phyloP scores from a whole-genome alignment of 2,329 filamentous ascomycete genomes.

The Coniella vitis region DNA sequence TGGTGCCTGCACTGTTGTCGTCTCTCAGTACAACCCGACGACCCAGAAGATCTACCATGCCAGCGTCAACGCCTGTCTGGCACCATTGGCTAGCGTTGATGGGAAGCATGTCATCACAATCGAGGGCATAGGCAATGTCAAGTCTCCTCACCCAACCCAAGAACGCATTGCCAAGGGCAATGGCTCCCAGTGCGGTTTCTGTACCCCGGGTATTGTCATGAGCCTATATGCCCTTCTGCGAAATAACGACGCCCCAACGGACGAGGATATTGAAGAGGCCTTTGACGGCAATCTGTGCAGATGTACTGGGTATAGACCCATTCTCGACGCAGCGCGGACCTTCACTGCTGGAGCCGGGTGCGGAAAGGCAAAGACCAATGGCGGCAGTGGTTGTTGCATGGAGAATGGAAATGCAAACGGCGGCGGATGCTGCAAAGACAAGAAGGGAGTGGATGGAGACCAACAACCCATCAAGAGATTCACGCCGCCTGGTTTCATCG shows the following conservation, averaged over 20 bases:
- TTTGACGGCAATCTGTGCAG: slow-evolving; percentile 96
- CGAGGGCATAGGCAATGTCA: slow-evolving; percentile 86
- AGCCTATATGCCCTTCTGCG: slow-evolving; percentile 88
- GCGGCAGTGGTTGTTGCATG: slow-evolving; percentile 64
- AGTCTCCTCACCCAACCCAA: slow-evolving; percentile 81
- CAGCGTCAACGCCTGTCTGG: slow-evolving; percentile 91
- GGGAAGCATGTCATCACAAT: slow-evolving; percentile 98
- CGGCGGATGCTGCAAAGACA: slow-evolving; percentile 63
- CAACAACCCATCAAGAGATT: slow-evolving; percentile 57
- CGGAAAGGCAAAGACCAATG: slow-evolving; percentile 42
- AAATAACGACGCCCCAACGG: slow-evolving; percentile 70
- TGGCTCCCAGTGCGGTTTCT: slow-evolving; percentile 91
- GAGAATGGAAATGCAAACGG: slow-evolving; percentile 47
- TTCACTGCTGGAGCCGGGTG: slow-evolving; percentile 58
- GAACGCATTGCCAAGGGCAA: slow-evolving; percentile 87
- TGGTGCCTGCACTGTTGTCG: slow-evolving; percentile 90
- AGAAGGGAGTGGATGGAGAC: slow-evolving; percentile 42
- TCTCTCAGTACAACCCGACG: slow-evolving; percentile 89
- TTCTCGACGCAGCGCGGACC: slow-evolving; percentile 87
- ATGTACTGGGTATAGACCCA: slow-evolving; percentile 91
- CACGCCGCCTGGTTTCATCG: slow-evolving; percentile 83
- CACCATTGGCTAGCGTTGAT: slow-evolving; percentile 85
- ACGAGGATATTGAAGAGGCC: slow-evolving; percentile 86
- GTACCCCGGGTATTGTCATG: slow-evolving; percentile 97
- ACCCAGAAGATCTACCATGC: slow-evolving; percentile 93